These are phyloP conservation scores for Triticum monococcum DNA, from an alignment of 176 grass and related monocot species.

Conservation along the genomic window DNA sequence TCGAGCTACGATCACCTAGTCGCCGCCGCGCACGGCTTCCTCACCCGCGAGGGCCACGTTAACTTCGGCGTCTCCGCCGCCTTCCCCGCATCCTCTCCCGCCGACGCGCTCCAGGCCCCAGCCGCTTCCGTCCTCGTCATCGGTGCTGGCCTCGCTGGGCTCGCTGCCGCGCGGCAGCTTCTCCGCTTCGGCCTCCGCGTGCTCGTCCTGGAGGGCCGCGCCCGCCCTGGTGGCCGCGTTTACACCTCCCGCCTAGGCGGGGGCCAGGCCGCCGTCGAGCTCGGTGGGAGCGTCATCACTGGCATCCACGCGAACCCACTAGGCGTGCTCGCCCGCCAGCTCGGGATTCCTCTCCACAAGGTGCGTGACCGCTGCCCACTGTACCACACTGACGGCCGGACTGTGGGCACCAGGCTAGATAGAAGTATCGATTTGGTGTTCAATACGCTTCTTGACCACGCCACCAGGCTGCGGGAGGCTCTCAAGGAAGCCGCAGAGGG, in stretches of 20 bases:
- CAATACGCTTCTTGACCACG: constrained; percentile 82
- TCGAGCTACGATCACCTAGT: constrained; percentile 74
- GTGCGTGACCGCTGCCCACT: constrained; percentile 80
- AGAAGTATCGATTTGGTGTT: constrained; percentile 60
- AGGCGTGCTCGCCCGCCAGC: constrained; percentile 84
- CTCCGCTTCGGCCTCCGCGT: constrained; percentile 73
- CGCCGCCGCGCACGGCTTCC: constrained; percentile 66
- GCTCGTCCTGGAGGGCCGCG: constrained; percentile 70
- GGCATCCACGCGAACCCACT: constrained; percentile 95
- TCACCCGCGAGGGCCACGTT: constrained; percentile 74
- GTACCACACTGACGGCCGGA: constrained; percentile 58
- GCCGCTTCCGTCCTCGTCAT: constrained; percentile 58
- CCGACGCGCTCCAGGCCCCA: constrained; percentile 16
- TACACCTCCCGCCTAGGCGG: constrained; percentile 55
- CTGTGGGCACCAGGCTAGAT: constrained; percentile 53
- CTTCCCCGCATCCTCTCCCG: constrained; percentile 52
- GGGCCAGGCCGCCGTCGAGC: constrained; percentile 58
- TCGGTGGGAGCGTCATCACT: constrained; percentile 90
- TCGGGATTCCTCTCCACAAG: constrained; percentile 83
- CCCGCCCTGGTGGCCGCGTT: constrained; percentile 81
- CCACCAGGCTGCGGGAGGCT: constrained; percentile 59
- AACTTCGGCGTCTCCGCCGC: constrained; percentile 86
- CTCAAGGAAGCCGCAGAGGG: constrained; percentile 52
- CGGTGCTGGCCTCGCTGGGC: constrained; percentile 75
- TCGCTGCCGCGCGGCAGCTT: constrained; percentile 79